Evolutionary conservation across 2,329 filamentous ascomycete species (phyloP).

Genomic region (Fusarium sp.): DNA sequence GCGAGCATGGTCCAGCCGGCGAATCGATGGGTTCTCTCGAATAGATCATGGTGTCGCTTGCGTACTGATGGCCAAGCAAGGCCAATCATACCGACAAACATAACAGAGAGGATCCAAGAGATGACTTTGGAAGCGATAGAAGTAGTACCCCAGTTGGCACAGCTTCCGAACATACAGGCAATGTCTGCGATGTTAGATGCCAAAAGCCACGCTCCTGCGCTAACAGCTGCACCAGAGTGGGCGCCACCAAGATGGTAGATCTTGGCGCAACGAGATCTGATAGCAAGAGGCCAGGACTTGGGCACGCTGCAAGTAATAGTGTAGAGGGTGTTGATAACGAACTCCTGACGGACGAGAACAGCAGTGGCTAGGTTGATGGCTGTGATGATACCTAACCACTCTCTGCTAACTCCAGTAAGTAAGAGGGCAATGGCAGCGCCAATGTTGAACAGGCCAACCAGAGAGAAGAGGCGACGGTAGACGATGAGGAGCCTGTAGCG

Average conservation of each 20-base stretch:
- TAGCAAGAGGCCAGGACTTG: slow-evolving; percentile 62
- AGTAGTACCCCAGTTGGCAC: slow-evolving; percentile 38
- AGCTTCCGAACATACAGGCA: slow-evolving; percentile 38
- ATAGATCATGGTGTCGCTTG: slow-evolving; percentile 74
- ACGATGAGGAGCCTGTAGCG: slow-evolving; percentile 64
- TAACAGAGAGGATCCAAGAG: slow-evolving; percentile 70
- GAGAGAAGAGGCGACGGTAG: slow-evolving; percentile 70
- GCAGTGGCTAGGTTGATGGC: slow-evolving; percentile 65
- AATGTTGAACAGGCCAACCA: slow-evolving; percentile 67
- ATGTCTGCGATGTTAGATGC: slow-evolving; percentile 54
- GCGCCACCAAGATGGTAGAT: slow-evolving; percentile 68
- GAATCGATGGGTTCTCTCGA: slow-evolving; percentile 80
- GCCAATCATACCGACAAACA: slow-evolving; percentile 72
- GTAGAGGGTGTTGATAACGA: slow-evolving; percentile 67
- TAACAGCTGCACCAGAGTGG: slow-evolving; percentile 65
- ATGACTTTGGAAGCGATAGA: slow-evolving; percentile 63
- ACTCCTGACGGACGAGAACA: slow-evolving; percentile 67
- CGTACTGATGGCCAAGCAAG: slow-evolving; percentile 77
- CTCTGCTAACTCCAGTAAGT: slow-evolving; percentile 51
- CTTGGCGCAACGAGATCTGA: slow-evolving; percentile 63
- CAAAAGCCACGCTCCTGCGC: slow-evolving; percentile 64
- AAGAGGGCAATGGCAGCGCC: slow-evolving; percentile 62
- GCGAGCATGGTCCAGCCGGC: slow-evolving; percentile 76
- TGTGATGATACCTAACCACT: slow-evolving; percentile 59
- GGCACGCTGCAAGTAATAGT: slow-evolving; percentile 61